A percentile compares a stretch with the other conserved stretches of the same genome.
These are phyloP conservation scores for Fusarium sp. DNA, from an alignment of 2,329 filamentous ascomycete genomes.

Conservation along the genomic window DNA sequence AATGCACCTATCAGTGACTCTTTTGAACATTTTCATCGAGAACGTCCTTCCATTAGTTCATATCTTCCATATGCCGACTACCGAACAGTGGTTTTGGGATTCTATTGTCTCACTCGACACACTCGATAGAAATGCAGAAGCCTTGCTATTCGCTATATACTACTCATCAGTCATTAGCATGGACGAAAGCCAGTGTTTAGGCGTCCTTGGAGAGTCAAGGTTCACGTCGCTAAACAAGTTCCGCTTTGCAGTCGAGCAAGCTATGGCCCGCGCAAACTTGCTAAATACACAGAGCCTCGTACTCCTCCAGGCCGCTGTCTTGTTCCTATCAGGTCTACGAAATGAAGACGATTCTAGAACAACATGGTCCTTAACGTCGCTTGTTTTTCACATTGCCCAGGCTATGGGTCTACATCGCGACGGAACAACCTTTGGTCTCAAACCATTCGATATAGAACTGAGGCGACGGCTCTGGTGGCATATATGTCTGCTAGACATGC, in stretches of 20 bases:
- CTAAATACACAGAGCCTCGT: not conserved
- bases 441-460: not conserved
- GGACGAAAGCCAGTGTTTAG: not conserved
- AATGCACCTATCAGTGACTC: not conserved
- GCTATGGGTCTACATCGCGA: not conserved
- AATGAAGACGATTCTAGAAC: conserved; percentile 1
- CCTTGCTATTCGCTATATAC: not conserved
- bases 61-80: not conserved
- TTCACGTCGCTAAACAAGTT: not conserved
- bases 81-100: not conserved
- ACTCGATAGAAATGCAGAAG: not conserved
- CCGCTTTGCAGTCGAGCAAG: not conserved
- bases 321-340: not conserved
- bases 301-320: not conserved
- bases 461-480: not conserved
- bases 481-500: not conserved
- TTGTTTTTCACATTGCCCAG: not conserved
- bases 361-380: not conserved
- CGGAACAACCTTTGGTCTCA: not conserved
- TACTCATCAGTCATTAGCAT: not conserved
- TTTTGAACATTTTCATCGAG: not conserved
- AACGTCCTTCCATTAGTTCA: not conserved
- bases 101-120: not conserved
- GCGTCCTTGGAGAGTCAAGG: not conserved
- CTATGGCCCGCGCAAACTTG: not conserved